Percentiles rank a stretch among this genome's conserved stretches.
phyloP scores from a whole-genome alignment of 2,329 filamentous ascomycete species.

The Colletotrichum truncatum region DNA sequence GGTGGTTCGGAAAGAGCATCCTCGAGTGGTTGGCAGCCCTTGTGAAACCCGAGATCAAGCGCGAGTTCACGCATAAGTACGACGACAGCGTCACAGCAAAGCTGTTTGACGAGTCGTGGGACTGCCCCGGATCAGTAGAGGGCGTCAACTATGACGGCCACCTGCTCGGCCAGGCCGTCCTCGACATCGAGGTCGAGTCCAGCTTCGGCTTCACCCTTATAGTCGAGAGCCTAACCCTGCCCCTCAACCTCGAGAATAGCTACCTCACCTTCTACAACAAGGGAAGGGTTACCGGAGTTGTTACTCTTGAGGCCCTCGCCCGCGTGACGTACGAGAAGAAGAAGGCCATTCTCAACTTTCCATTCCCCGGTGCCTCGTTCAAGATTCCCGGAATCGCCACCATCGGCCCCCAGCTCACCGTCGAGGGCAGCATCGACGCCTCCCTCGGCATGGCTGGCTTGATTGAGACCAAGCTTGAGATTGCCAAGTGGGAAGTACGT shows the following conservation, averaged over 20 bases:
- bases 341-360: constrained; percentile 33
- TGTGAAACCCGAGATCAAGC: constrained; percentile 36
- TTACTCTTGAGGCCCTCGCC: constrained; percentile 38
- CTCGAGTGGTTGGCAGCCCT: constrained; percentile 40
- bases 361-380: constrained; percentile 39
- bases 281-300: constrained; percentile 34
- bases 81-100: constrained; percentile 36
- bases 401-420: constrained; percentile 40
- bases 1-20: constrained; percentile 44
- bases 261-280: constrained; percentile 38
- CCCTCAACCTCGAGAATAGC: constrained; percentile 36
- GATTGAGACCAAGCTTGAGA: constrained; percentile 37
- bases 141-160: constrained; percentile 25
- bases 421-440: constrained; percentile 35
- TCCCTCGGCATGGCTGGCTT: constrained; percentile 33
- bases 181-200: constrained; percentile 34
- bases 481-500: constrained; percentile 40
- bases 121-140: constrained; percentile 22
- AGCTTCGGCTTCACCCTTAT: constrained; percentile 41
- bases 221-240: constrained; percentile 29
- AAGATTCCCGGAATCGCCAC: constrained; percentile 40
- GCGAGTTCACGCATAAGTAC: constrained; percentile 36
- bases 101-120: constrained; percentile 34
- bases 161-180: constrained; percentile 33
- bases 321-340: constrained; percentile 32